Evolutionary conservation across 202 grass and related monocot species (phyloP).

Genomic region (Elaeis oleifera): DNA sequence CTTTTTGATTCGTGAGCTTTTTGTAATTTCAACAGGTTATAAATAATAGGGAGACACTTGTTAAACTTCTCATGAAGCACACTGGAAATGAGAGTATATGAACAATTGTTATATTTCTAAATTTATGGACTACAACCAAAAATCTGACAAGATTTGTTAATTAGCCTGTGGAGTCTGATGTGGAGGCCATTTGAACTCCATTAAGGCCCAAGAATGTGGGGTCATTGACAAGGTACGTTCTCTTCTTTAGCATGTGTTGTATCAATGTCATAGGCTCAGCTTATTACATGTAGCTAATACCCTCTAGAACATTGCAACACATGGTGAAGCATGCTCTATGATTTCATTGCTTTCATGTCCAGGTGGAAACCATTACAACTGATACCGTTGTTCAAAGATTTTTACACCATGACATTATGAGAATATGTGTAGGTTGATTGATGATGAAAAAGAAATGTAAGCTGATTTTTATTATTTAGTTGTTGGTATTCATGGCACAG

Average conservation of each 20-base stretch:
- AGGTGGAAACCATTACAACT: too few relatives aligned
- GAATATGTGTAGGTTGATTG: too few relatives aligned
- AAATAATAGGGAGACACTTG: conserved; percentile 63
- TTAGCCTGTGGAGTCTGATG: conserved; percentile 72
- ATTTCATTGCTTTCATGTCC: too few relatives aligned
- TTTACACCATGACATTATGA: not conserved
- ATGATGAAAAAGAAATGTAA: not conserved
- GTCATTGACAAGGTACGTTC: conserved; percentile 87
- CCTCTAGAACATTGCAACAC: too few relatives aligned
- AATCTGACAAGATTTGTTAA: conserved; percentile 15
- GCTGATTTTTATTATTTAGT: conserved; percentile 2
- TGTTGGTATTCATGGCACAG: conserved; percentile 21
- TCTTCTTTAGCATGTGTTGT: conserved; percentile 1
- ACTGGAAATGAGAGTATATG: conserved; percentile 75
- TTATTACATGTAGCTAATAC: too few relatives aligned
- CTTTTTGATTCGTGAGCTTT: too few relatives aligned
- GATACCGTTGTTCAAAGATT: not conserved
- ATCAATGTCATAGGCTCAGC: too few relatives aligned
- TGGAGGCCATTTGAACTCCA: conserved; percentile 51
- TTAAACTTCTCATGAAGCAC: conserved; percentile 74
- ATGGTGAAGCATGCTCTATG: too few relatives aligned
- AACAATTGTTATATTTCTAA: conserved; percentile 23
- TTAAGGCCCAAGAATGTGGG: conserved; percentile 87
- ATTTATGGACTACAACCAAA: not conserved
- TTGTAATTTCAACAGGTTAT: conserved; percentile 36